Evolutionary conservation across 2,329 filamentous ascomycete genomes (phyloP).

Genomic region (Cladosporium sp.): DNA sequence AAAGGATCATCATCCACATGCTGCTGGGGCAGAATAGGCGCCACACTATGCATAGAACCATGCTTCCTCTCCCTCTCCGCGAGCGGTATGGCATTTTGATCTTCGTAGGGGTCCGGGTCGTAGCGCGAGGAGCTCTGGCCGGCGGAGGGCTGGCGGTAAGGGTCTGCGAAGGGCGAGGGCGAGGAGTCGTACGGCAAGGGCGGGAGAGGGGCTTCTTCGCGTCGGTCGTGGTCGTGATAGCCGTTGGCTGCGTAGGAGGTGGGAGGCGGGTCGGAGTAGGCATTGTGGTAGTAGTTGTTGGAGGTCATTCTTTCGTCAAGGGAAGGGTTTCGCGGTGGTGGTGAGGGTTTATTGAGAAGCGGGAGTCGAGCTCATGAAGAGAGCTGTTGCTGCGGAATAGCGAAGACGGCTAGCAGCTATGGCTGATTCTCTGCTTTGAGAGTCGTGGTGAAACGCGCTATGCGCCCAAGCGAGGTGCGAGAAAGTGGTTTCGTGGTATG

Average conservation of each 20-base stretch:
- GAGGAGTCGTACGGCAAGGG: conserved; percentile 20
- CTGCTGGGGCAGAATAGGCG: conserved; percentile 34
- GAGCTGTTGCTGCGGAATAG: not conserved
- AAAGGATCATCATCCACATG: conserved; percentile 37
- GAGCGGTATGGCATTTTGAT: conserved; percentile 47
- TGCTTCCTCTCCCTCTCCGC: conserved; percentile 35
- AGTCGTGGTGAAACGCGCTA: not conserved
- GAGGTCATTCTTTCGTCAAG: conserved; percentile 41
- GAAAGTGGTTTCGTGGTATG: not conserved
- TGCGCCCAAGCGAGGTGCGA: conserved; percentile 4
- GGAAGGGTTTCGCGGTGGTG: no score
- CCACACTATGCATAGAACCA: conserved; percentile 33
- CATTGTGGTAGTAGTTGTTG: conserved; percentile 60
- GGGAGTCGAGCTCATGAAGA: not conserved
- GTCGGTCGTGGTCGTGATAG: conserved; percentile 32
- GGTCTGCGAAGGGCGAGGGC: conserved; percentile 32
- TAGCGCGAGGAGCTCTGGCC: conserved; percentile 26
- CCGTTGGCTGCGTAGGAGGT: conserved; percentile 34
- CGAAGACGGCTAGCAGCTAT: not conserved
- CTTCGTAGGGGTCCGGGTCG: conserved; percentile 43
- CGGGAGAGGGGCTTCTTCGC: conserved; percentile 39
- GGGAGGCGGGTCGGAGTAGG: conserved; percentile 21
- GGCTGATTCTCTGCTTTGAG: not conserved
- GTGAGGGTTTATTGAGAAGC: no score
- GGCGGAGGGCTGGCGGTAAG: conserved; percentile 25